Conservation (phyloP, 2,329 filamentous ascomycete species). For the Neopestalotiopsis clavispora region DNA sequence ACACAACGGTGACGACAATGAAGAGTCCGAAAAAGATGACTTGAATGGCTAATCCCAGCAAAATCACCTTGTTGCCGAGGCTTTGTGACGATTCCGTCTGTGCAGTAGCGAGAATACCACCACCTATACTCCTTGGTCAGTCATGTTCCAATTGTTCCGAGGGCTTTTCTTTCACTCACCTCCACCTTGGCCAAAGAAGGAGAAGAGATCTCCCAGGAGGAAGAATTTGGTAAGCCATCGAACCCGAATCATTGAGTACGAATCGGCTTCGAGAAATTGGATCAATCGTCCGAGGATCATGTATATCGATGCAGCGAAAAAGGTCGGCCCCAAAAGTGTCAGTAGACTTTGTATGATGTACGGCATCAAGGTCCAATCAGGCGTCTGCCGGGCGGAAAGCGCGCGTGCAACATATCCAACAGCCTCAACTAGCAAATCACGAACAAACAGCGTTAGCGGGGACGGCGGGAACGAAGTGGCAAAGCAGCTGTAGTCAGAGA, state of each 20-base stretch:
- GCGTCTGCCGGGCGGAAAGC: constrained; percentile 44
- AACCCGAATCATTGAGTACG: constrained; percentile 45
- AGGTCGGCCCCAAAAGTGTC: constrained; percentile 45
- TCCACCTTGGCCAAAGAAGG: constrained; percentile 17
- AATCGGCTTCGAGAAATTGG: constrained; percentile 40
- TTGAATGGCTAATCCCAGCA: constrained; percentile 54
- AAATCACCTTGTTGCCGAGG: constrained; percentile 47
- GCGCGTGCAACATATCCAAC: constrained; percentile 57
- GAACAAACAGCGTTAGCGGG: not conserved
- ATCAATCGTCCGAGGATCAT: constrained; percentile 51
- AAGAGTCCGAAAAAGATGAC: constrained; percentile 56
- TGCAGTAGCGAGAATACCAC: constrained; percentile 42
- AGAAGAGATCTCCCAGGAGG: constrained; percentile 32
- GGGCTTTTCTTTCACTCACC: constrained; percentile 28
- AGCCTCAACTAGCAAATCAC: not conserved
- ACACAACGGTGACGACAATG: constrained; percentile 47
- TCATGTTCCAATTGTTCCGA: too few relatives aligned
- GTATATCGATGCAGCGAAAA: constrained; percentile 35
- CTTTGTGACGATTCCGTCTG: constrained; percentile 30
- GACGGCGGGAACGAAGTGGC: too few relatives aligned
- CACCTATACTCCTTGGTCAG: constrained; percentile 33
- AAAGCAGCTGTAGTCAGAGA: not conserved
- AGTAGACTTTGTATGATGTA: constrained; percentile 46
- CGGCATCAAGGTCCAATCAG: constrained; percentile 41
- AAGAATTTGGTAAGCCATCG: constrained; percentile 56